Percentiles rank a stretch among this genome's conserved stretches.
phyloP scores from a whole-genome alignment of 805 yeast genomes.

The Lipomyces sp. region DNA sequence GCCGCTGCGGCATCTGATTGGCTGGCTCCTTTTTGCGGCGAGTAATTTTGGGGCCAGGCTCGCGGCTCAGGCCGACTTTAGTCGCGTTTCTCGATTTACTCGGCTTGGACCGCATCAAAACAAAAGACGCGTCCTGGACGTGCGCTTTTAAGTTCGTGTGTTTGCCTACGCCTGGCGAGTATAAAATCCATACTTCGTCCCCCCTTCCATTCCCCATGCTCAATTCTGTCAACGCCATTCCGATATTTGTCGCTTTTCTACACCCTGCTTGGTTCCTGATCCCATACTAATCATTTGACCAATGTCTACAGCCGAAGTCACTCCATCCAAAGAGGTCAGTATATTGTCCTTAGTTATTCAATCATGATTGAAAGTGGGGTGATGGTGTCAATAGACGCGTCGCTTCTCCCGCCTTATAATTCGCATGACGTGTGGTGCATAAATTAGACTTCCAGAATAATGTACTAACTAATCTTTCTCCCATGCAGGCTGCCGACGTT shows the following conservation, averaged over 20 bases:
- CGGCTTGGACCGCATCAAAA: constrained; percentile 4
- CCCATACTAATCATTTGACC: not conserved
- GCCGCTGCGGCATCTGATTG: constrained; percentile 13
- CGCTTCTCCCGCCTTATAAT: not conserved
- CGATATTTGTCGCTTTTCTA: not conserved
- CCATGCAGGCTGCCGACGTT: constrained; percentile 36
- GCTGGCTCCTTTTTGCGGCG: constrained; percentile 3
- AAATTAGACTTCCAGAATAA: not conserved
- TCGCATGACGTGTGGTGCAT: not conserved
- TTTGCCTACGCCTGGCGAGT: constrained; percentile 8
- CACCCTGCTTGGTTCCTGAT: not conserved
- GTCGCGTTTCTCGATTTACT: constrained; percentile 1
- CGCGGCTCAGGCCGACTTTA: constrained; percentile 1
- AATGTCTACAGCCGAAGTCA: constrained; percentile 30
- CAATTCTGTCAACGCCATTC: no score
- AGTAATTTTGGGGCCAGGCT: constrained; percentile 15
- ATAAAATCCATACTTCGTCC: not conserved
- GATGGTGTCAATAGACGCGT: not conserved
- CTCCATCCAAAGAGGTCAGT: constrained; percentile 36
- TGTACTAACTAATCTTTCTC: not conserved
- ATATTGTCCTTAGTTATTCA: not conserved
- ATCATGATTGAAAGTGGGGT: not conserved
- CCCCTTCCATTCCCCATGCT: not conserved
- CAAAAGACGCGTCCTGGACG: constrained; percentile 5
- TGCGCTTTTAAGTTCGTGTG: constrained; percentile 2